Evolutionary conservation across 2,329 filamentous ascomycete genomes (phyloP), one percentile per base, ranked within the genome.

Genomic region (Fusarium marasasianum): DNA sequence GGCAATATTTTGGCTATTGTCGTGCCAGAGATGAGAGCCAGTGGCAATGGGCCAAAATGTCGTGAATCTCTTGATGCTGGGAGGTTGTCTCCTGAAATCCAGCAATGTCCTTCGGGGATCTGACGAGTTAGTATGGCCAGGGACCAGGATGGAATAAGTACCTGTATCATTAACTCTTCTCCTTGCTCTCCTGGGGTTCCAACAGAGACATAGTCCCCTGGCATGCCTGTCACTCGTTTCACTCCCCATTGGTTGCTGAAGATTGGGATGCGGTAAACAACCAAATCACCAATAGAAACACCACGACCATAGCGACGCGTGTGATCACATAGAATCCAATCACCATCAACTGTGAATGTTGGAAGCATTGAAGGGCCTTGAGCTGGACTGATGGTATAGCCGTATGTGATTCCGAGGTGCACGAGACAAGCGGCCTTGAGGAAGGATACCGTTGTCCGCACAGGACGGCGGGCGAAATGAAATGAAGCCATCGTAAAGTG

Each of bases 61-160:
- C 96, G 91, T 48, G 95, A 98, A 84, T 99, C 96, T 73, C 94
- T 87, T 31, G 95, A 98, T 78, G 90, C 92, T 7, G 90, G 87
- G 70, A 98, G 80, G 82, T 98, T 98, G 82, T 99, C 96, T 6
- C 96, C 96, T 6, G 91, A 90, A 12, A 98, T 86, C 90, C 94
- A 98, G 78, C 95, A 97, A 85, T 99, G 96, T 4, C 96, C 96
- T 79, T 93, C 87, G 0, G 96, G 96, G 22, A 99, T 91, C 93
- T 97, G 78, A 63, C 7, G 18, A 26, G 56, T 78, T 33, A 78
- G 72, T 22, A 7, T 43, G 14, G 8, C 20, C 14, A 14, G 26
- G 2, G 38, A 8, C 11, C 20, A 12, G n/a, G 8, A 24, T 7
- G 12, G 22, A 15, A 14, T 0, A 37, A 37, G 22, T 78, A 93